Evolutionary conservation across 345 rosid species (phyloP).

Genomic region (Punica granatum): DNA sequence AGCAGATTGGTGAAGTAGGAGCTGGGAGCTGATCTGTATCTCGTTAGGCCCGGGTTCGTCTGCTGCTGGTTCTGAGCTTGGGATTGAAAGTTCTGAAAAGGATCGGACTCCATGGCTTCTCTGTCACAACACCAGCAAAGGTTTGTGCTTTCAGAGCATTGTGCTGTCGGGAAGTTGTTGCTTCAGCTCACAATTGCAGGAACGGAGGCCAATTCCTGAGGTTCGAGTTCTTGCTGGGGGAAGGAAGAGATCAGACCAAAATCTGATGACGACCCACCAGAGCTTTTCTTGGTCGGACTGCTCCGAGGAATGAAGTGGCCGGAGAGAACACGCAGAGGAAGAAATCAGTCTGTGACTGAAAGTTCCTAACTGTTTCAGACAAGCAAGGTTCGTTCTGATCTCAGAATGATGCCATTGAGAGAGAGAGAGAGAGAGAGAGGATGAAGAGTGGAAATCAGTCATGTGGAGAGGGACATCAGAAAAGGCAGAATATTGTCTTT

Average conservation of each 20-base stretch:
- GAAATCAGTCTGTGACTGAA: neutral
- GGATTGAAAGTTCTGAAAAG: constrained; percentile 14
- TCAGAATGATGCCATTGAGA: neutral
- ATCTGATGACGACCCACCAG: neutral
- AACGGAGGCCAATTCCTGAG: neutral
- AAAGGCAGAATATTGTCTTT: neutral
- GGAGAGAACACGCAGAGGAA: neutral
- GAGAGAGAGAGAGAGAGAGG: neutral
- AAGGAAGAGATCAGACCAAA: neutral
- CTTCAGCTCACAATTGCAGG: neutral
- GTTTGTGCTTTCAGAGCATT: neutral
- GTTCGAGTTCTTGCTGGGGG: neutral
- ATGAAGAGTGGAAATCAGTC: no score
- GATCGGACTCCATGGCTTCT: constrained; percentile 31
- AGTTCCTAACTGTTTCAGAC: neutral
- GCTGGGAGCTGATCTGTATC: constrained; percentile 49
- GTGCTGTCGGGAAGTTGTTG: neutral
- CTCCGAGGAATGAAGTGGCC: neutral
- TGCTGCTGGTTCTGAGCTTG: constrained; percentile 15
- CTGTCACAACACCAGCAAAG: neutral
- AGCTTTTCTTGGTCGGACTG: neutral
- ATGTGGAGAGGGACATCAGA: neutral
- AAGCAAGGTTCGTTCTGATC: neutral
- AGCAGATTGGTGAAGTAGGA: constrained; percentile 23
- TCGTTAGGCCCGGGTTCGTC: constrained; percentile 23